Conservation (phyloP, 2,329 filamentous ascomycete genomes). For the Colletotrichum tamarilloi region DNA sequence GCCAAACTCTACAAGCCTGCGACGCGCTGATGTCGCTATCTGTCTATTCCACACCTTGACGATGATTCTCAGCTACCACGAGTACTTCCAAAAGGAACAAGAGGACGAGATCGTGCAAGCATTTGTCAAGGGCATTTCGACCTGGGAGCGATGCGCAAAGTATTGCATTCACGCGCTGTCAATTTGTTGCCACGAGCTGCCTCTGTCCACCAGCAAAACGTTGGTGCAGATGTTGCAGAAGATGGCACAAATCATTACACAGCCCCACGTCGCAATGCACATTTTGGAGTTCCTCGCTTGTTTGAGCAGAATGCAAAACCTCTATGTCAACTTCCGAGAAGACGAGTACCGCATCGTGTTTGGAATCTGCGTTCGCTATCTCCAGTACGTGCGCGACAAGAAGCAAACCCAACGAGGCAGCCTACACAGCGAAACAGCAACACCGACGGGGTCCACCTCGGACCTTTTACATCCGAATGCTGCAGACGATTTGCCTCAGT, state of each 20-base stretch:
- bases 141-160: conserved; percentile 88
- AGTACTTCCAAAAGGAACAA: conserved; percentile 83
- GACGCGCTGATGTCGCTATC: conserved; percentile 88
- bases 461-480: conserved; percentile 42
- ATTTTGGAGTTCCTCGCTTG: conserved; percentile 96
- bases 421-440: conserved; percentile 53
- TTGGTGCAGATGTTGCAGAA: conserved; percentile 88
- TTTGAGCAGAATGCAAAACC: conserved; percentile 83
- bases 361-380: conserved; percentile 92
- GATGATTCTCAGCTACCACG: conserved; percentile 90
- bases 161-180: conserved; percentile 95
- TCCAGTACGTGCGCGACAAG: conserved; percentile 86
- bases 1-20: conserved; percentile 80
- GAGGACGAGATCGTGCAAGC: conserved; percentile 90
- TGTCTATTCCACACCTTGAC: conserved; percentile 89
- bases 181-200: conserved; percentile 94
- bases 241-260: conserved; percentile 96
- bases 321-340: conserved; percentile 89
- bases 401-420: conserved; percentile 60
- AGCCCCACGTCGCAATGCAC: conserved; percentile 90
- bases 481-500: conserved; percentile 83
- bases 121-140: conserved; percentile 86
- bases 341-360: conserved; percentile 96
- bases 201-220: conserved; percentile 85
- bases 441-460: conserved; percentile 22